phyloP scores from a whole-genome alignment of 2,329 filamentous ascomycete genomes.

The Alternaria sp. region DNA sequence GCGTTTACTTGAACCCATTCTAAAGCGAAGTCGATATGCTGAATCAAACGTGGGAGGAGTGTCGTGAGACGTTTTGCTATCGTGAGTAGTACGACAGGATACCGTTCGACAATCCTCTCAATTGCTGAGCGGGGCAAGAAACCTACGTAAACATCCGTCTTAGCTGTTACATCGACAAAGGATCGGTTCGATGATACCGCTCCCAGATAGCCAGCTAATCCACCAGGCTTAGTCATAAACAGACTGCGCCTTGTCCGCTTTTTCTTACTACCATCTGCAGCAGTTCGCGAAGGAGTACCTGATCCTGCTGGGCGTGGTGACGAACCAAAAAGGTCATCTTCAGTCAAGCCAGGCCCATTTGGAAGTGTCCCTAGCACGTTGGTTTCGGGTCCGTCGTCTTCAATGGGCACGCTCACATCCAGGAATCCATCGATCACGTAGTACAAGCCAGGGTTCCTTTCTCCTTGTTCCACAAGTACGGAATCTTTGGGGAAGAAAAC shows the following conservation, averaged over 20 bases:
- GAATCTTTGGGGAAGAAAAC: constrained; percentile 96
- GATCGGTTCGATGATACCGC: constrained; percentile 95
- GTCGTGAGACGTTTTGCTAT: constrained; percentile 95
- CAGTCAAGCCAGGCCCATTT: constrained; percentile 42
- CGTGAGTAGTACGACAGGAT: constrained; percentile 90
- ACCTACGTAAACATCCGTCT: constrained; percentile 97
- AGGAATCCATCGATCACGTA: constrained; percentile 98
- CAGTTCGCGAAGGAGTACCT: constrained; percentile 33
- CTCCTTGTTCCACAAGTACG: constrained; percentile 93
- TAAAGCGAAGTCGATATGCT: constrained; percentile 97
- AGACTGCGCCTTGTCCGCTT: constrained; percentile 73
- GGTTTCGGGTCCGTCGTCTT: constrained; percentile 62
- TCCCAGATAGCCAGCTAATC: constrained; percentile 91
- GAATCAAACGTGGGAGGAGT: constrained; percentile 84
- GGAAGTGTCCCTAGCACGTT: constrained; percentile 57
- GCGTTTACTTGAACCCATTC: constrained; percentile 98
- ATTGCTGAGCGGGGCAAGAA: constrained; percentile 86
- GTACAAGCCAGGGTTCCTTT: constrained; percentile 94
- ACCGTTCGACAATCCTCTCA: constrained; percentile 90
- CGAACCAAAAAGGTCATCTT: constrained; percentile 48
- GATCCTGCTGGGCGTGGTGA: constrained; percentile 35
- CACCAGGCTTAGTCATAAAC: constrained; percentile 92
- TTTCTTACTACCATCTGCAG: constrained; percentile 50
- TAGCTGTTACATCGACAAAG: constrained; percentile 95
- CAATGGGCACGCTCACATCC: constrained; percentile 84